Evolutionary conservation across 2,329 filamentous ascomycete species (phyloP), one percentile per base, ranked within the genome.

Genomic region (Colletotrichum sp.): DNA sequence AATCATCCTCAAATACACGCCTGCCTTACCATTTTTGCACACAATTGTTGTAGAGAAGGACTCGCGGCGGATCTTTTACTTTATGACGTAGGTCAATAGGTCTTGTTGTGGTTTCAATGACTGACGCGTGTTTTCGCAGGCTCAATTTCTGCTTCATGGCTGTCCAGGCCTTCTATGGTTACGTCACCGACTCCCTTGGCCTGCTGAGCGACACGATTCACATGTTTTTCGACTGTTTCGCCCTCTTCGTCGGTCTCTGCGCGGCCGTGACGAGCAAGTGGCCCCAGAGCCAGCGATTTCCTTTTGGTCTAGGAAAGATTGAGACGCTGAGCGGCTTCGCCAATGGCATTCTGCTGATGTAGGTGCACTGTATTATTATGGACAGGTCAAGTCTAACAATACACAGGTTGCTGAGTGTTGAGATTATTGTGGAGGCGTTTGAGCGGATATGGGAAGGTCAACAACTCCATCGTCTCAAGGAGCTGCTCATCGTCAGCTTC

Each of bases 141-240:
- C 90, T 99, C 71, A 99, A 99, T 83, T 96, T 99, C 80, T 90
- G 89, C 8, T 99, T 99, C 84, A 99, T 99, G 97, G 87, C 95
- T 39, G 92, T 99, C 2, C 97, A 99, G 81, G 94, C 96, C 55
- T 95, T 96, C 77, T 99, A 99, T 82, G 97, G 97, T 65, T 98
- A 97, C 80, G 87, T 97, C 13, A 99, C 96, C 5, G 96, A 98
- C 79, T 99, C 97, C 0, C 88, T 99, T 7, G 97, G 97, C 4
- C 89, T 99, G n/a, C 91, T 99, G 21, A 98, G 96, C 79, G 97
- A 99, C 85, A 99, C 96, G 81, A 97, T 99, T 78, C 97, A 99
- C 86, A 99, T 99, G 97, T 96, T 99, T 81, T 99, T 99, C 81
- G 97, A 99, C 85, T 99, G 97, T 79, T 93, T 98, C 43, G 97